Base-by-base conservation (phyloP, 495 filamentous ascomycete species). In the Mycothermus thermophilus region DNA sequence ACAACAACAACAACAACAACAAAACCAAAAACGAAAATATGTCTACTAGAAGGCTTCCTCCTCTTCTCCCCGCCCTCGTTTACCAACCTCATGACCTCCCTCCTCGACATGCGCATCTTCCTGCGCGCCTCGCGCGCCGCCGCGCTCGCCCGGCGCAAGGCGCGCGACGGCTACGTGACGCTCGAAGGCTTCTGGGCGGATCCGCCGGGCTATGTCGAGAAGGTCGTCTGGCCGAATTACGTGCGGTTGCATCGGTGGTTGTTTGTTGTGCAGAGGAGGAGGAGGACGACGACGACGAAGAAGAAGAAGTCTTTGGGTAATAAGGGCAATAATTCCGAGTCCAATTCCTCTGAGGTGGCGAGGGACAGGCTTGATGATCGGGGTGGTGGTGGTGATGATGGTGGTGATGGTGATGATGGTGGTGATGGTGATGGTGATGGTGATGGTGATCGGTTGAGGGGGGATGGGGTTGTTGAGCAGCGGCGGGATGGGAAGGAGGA, bases 191-290 rank as follows among this genome's bases (percentile, higher is more conserved):
- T 93, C 61, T 97, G 88, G 90, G 67, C 72, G 13, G 90, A 97
- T 54, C 90, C 90, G 2, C 81, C 80, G 1, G 86, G 83, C 0
- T 97, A 95, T 57, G 85, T 95, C 29, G 90, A 97, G 46, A 69
- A 80, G 58, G 69, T 97, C 37, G 90, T 97, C 3, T 97, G 90
- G 90, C 87, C 86, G 18, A 81, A 85, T 41, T 96, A 93, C 54
- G 82, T 80, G 14, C 62, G 65, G 44, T 69, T 79, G 52, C 85
- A 96, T 61, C 54, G 60, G 36, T 84, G 77, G 62, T 57, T 95
- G 44, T 81, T 94, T 54, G 44, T n/a, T n/a, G n/a, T n/a, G n/a
- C n/a, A n/a, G n/a, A 29, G 13, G 27, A 14, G 27, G 27, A 14
- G 27, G 8, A 29, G 8, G 27, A 11, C 5, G 8, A 29, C 6